These are phyloP conservation scores for Ophiostoma sp. DNA, from an alignment of 2,329 filamentous ascomycete species.

Conservation along the genomic window DNA sequence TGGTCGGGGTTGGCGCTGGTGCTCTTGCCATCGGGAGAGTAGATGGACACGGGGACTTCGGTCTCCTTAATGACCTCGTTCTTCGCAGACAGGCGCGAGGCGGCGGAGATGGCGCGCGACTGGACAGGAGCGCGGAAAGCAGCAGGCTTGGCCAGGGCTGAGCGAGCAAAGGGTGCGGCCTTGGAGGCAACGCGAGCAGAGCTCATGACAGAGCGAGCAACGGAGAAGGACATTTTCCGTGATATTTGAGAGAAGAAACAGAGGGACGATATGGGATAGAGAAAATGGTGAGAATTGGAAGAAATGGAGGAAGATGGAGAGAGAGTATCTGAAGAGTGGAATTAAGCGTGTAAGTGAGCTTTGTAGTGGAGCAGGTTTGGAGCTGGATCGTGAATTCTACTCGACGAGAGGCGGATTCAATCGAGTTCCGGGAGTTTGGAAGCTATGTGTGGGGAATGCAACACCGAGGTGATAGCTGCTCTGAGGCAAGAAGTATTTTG, in stretches of 20 bases:
- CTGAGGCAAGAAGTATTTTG: background rate
- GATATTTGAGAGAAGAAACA: background rate
- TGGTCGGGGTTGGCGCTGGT: conserved; percentile 42
- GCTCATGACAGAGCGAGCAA: conserved; percentile 31
- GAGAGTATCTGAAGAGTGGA: background rate
- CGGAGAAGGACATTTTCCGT: conserved; percentile 29
- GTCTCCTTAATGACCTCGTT: conserved; percentile 50
- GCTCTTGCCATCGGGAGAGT: conserved; percentile 45
- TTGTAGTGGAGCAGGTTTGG: conserved; percentile 17
- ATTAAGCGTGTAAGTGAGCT: conserved; percentile 18
- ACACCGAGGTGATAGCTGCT: conserved; percentile 13
- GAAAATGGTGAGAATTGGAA: background rate
- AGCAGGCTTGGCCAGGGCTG: conserved; percentile 24
- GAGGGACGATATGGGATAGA: background rate
- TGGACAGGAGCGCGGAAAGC: conserved; percentile 20
- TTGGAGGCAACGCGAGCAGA: conserved; percentile 32
- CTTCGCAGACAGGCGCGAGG: conserved; percentile 35
- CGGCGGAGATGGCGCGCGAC: conserved; percentile 35
- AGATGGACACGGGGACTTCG: conserved; percentile 53
- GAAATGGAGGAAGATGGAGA: background rate
- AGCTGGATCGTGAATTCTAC: conserved; percentile 22
- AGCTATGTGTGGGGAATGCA: conserved; percentile 24
- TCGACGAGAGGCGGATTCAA: conserved; percentile 19
- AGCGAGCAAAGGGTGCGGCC: conserved; percentile 28
- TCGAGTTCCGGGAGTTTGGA: conserved; percentile 15